Base-by-base conservation (phyloP, 2,329 filamentous ascomycete species). In the Chaetoscypha palmicola region DNA sequence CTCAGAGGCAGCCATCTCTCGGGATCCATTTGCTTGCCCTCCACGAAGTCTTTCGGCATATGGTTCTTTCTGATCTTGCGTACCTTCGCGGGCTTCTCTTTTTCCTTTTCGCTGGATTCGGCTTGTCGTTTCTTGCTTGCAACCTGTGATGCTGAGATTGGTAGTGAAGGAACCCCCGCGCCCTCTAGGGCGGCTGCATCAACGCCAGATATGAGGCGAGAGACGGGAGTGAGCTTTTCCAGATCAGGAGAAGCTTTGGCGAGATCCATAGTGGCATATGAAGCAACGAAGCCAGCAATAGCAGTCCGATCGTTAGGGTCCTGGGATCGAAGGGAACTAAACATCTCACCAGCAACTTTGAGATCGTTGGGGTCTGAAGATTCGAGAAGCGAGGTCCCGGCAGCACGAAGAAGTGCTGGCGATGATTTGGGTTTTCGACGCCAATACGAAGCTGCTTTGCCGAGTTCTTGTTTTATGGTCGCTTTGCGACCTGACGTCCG, bases 1-100 rank as follows among this genome's bases (percentile, higher is more conserved):
- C 85, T 81, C 58, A 97, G 71, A 10, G 92, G 91, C 48, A 98
- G 67, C 92, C 92, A 98, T 50, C 92, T 76, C 66, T 98, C 92
- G 0, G 88, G 82, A 64, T 98, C 92, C 24, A 86, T 77, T 52
- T 80, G 81, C 71, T 89, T 94, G 55, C 74, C 78, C 41, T 86
- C 76, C 47, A 88, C 86, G 58, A 79, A 86, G 58, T 81, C 75
- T 66, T 86, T 87, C 23, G 84, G 84, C 57, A 86, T 69, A 55
- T 77, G 77, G 45, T 70, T 75, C 61, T 74, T 72, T 37, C 73
- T 68, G 26, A 74, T 70, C 58, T 74, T 76, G 59, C 77, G 79
- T 47, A 74, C 68, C 59, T 78, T 79, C 26, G 68, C 65, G 7
- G 68, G 57, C 16, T 64, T 66, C 3, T 54, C 49, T 51, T 71